These are phyloP conservation scores for Acidiella bohemica DNA, from an alignment of 495 filamentous ascomycete genomes.

Conservation along the genomic window DNA sequence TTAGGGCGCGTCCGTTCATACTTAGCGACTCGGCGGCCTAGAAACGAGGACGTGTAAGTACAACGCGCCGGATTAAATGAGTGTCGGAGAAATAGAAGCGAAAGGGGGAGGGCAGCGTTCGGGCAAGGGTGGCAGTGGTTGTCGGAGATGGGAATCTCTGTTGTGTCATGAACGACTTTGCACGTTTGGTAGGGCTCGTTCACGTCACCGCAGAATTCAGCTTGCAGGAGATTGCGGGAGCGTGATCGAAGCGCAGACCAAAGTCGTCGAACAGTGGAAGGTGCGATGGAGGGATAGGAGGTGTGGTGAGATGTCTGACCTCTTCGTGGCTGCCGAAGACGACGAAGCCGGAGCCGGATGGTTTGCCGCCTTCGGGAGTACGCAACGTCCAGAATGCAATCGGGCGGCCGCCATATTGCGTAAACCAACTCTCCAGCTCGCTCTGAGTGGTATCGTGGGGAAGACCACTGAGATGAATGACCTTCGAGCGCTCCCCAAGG, in stretches of 20 bases:
- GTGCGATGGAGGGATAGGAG: neutral
- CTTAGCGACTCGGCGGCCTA: constrained; percentile 80
- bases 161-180: too few species aligned
- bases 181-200: too few species aligned
- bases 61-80: too few species aligned
- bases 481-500: constrained; percentile 86
- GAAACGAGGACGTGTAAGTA: constrained; percentile 1
- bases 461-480: constrained; percentile 90
- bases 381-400: constrained; percentile 98
- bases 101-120: too few species aligned
- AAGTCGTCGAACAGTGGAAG: neutral
- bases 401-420: constrained; percentile 93
- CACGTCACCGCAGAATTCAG: too few species aligned
- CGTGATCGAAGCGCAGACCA: neutral
- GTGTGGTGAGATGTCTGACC: constrained; percentile 41
- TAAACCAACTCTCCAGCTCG: constrained; percentile 97
- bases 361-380: constrained; percentile 96
- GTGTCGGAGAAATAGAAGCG: too few species aligned
- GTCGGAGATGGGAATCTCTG: too few species aligned
- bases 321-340: constrained; percentile 99
- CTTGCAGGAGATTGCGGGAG: neutral
- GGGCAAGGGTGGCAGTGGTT: too few species aligned
- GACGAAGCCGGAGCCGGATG: constrained; percentile 90
- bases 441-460: constrained; percentile 98
- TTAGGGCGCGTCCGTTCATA: constrained; percentile 96